phyloP scores from a whole-genome alignment of 345 rosid species.

The Boechera stricta region DNA sequence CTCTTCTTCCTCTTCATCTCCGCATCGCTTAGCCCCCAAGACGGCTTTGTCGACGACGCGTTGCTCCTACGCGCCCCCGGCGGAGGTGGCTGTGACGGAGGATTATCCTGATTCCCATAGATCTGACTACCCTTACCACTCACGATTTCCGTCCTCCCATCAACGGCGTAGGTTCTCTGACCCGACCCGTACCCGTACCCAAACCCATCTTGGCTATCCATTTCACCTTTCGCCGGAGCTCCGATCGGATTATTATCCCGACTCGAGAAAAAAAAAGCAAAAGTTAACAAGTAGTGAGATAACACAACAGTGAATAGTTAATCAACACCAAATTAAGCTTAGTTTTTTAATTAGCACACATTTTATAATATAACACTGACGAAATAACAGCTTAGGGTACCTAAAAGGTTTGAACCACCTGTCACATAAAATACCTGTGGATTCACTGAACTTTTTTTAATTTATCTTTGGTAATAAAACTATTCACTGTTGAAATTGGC shows the following conservation, averaged over 20 bases:
- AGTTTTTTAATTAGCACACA: too few relatives aligned
- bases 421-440: not conserved
- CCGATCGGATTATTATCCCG: not conserved
- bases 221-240: constrained; percentile 45
- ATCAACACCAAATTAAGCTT: too few relatives aligned
- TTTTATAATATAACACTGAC: too few relatives aligned
- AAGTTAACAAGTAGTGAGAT: not conserved
- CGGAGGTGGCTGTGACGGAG: constrained; percentile 26
- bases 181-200: constrained; percentile 51
- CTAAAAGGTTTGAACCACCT: constrained; percentile 21
- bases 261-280: not conserved
- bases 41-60: constrained; percentile 22
- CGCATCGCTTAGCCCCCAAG: constrained; percentile 57
- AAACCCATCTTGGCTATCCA: constrained; percentile 41
- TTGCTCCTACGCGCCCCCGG: constrained; percentile 40
- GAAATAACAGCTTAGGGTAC: constrained; percentile 21
- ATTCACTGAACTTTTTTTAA: too few relatives aligned
- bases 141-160: constrained; percentile 54
- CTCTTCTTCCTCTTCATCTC: constrained; percentile 69
- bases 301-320: too few relatives aligned
- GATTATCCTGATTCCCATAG: constrained; percentile 39
- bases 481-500: not conserved
- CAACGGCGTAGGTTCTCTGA: constrained; percentile 31
- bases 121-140: constrained; percentile 60
- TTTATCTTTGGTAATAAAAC: too few relatives aligned